Base-by-base conservation (phyloP, 1,139 yeast genomes). In the Taiozyma onychis region DNA sequence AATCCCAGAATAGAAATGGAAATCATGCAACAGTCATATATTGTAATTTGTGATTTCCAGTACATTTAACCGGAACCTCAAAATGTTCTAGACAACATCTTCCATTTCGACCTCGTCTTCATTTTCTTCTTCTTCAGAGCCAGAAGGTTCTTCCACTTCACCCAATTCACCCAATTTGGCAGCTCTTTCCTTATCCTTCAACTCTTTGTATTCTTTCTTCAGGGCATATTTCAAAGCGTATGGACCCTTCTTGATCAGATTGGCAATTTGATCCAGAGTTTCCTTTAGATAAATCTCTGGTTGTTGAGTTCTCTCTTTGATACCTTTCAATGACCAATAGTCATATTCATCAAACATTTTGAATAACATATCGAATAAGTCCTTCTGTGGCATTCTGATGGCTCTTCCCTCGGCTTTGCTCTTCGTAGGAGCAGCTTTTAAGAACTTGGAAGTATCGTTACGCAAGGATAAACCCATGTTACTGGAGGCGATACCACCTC, bases 221-320 rank as follows among this genome's bases (percentile, higher is more conserved):
- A 93, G 73, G 51, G 90, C 85, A 70, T 91, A 93, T 68, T 88
- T 91, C 64, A 91, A 78, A 2, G 98, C 95, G 65, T 91, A 91
- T 1, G 99, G 97, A 22, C 99, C 99, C 67, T 89, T 89, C 65
- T 93, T 90, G 61, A 88, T 91, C 62, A 93, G 76, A 44, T 81
- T 79, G 1, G 99, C 99, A 65, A 93, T 89, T 46, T 88, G 82
- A 54, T 93, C 99, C 48, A 93, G 74, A 49, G 93, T 87, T 65
- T 91, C 97, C 65, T 93, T 90, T 58, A 93, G 74, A 66, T 88
- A 95, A 4, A 88, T 85, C 66, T 95, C 99, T 1, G 99, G 99
- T 72, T 93, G 99, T 63, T 85, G 85, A 3, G 98, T 90, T 60
- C 96, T 80, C 66, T 93, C 99, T 65, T 90, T 87, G 55, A 93